phyloP scores from a whole-genome alignment of 768 basidiomycete genomes.

The Naganishia vishniacii region DNA sequence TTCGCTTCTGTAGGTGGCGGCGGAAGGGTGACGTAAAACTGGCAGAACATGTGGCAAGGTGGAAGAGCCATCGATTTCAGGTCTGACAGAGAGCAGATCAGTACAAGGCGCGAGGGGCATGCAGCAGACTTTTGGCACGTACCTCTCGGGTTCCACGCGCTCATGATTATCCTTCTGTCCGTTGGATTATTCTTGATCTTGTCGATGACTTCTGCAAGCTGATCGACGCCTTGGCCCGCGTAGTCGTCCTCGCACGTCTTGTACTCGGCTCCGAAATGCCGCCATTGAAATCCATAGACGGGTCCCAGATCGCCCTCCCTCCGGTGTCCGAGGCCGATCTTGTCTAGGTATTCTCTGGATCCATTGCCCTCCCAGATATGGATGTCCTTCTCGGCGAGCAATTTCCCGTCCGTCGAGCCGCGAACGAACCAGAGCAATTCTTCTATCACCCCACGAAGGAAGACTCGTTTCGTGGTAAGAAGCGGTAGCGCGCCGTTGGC shows the following conservation, averaged over 20 bases:
- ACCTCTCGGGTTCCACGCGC: slow-evolving; percentile 99
- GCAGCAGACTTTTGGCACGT: background rate
- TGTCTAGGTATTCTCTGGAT: slow-evolving; percentile 75
- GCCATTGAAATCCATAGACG: slow-evolving; percentile 96
- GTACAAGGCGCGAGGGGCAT: background rate
- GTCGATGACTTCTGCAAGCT: slow-evolving; percentile 76
- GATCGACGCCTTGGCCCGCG: slow-evolving; percentile 80
- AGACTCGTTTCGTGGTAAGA: slow-evolving; percentile 91
- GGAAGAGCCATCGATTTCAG: slow-evolving; percentile 92
- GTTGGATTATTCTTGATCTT: slow-evolving; percentile 92
- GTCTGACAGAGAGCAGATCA: slow-evolving; percentile 54
- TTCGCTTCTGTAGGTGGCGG: slow-evolving; percentile 47
- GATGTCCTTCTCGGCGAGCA: slow-evolving; percentile 72
- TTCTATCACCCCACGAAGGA: slow-evolving; percentile 81
- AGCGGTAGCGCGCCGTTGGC: slow-evolving; percentile 66
- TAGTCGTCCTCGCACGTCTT: slow-evolving; percentile 54
- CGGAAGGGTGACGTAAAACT: slow-evolving; percentile 94
- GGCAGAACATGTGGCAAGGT: slow-evolving; percentile 97
- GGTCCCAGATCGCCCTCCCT: slow-evolving; percentile 90
- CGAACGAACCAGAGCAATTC: slow-evolving; percentile 91
- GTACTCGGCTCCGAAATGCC: slow-evolving; percentile 86
- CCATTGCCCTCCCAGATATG: slow-evolving; percentile 99
- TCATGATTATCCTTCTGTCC: slow-evolving; percentile 86
- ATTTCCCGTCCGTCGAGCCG: slow-evolving; percentile 73
- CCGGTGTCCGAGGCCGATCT: slow-evolving; percentile 73